Conservation (phyloP, 2,329 filamentous ascomycete genomes). For the Aspergillus alliaceus region DNA sequence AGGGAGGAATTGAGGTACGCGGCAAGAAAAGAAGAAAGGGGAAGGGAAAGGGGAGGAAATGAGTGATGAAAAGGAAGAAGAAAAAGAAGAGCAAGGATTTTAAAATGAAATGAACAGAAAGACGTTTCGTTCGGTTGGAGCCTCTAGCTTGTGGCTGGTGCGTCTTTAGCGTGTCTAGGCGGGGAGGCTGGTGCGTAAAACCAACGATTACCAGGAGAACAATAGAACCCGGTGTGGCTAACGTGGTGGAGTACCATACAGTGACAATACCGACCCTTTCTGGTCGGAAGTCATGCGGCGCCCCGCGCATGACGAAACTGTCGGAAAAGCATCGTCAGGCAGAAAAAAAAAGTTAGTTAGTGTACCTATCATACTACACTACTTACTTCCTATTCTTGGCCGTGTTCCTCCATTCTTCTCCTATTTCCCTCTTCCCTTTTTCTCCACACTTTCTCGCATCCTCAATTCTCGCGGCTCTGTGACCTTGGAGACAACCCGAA, state of each 20-base stretch:
- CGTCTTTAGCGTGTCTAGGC: neutral
- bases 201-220: slow-evolving; percentile 1
- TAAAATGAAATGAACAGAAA: slow-evolving; percentile 10
- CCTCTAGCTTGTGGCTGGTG: slow-evolving; percentile 4
- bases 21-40: neutral
- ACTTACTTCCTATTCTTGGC: neutral
- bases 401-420: neutral
- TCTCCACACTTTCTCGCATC: neutral
- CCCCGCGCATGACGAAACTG: slow-evolving; percentile 29
- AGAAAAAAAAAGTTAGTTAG: slow-evolving; percentile 20
- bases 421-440: neutral
- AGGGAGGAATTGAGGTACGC: neutral
- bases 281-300: neutral
- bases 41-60: slow-evolving; percentile 4
- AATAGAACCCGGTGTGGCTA: neutral
- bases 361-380: neutral
- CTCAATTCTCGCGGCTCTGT: neutral
- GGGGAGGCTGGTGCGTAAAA: neutral
- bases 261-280: neutral
- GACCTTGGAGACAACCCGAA: neutral
- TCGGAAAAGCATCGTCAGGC: slow-evolving; percentile 20
- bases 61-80: neutral
- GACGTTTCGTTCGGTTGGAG: slow-evolving; percentile 1
- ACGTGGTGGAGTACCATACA: neutral
- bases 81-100: slow-evolving; percentile 6